Conservation (phyloP, 106 monocot genomes). For the Triglochin maritima region DNA sequence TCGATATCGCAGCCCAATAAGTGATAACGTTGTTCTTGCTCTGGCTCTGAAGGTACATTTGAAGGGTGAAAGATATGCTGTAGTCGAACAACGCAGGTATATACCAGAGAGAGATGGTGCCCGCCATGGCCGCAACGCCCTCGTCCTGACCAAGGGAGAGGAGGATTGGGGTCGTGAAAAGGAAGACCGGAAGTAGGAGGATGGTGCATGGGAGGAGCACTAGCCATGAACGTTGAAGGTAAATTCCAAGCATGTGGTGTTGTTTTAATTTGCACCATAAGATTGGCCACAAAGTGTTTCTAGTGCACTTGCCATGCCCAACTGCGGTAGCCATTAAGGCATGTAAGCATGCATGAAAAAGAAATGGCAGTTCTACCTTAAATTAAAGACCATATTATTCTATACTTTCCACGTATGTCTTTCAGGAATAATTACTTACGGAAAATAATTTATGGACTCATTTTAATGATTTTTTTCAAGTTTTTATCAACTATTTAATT, state of each 20-base stretch:
- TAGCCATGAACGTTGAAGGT: constrained; percentile 62
- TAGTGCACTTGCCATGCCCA: constrained; percentile 62
- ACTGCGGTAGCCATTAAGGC: too few relatives aligned
- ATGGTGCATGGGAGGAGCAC: constrained; percentile 19
- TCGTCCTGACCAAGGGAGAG: constrained; percentile 45
- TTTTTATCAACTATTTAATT: too few relatives aligned
- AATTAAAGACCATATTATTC: too few relatives aligned
- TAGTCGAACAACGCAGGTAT: constrained; percentile 45
- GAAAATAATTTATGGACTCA: too few relatives aligned
- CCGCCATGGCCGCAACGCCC: constrained; percentile 32
- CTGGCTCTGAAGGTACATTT: constrained; percentile 73
- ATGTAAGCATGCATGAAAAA: too few relatives aligned
- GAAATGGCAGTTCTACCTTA: too few relatives aligned
- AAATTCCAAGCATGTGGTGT: constrained; percentile 58
- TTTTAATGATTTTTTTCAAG: too few relatives aligned
- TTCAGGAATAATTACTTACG: too few relatives aligned
- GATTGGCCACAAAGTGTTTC: constrained; percentile 63
- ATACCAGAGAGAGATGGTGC: constrained; percentile 48
- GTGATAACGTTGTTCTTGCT: constrained; percentile 54
- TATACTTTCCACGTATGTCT: too few relatives aligned
- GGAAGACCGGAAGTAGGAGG: constrained; percentile 25
- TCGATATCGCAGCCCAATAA: constrained; percentile 27
- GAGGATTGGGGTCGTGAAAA: constrained; percentile 54
- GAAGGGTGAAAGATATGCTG: constrained; percentile 51
- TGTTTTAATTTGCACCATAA: constrained; percentile 44